Base-by-base conservation (phyloP, 306 rosid species). In the cucumber (Cucumis sativus) region DNA sequence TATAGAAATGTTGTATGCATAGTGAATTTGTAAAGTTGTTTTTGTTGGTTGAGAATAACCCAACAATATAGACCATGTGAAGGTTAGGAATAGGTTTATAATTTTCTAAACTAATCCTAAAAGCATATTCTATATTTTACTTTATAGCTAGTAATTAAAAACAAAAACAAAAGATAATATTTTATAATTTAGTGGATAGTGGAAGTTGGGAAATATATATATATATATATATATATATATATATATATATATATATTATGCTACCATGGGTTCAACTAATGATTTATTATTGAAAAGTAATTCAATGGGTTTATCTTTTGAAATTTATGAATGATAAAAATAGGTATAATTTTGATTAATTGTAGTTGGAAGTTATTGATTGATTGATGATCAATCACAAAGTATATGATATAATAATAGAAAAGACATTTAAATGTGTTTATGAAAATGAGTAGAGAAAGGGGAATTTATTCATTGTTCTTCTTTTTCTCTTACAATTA, bases 241-340 rank as follows among this genome's bases (percentile, higher is more conserved):
- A n/a, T n/a, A n/a, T 33, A 33, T 28, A 28, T 28, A 66, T 16
- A 64, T 14, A 64, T 64, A 57, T 33, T 23, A 33, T 35, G 71
- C 71, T 65, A 65, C 9, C 71, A 65, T 35, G 23, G 71, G 52
- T 66, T 66, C 73, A 39, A 66, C 73, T 66, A 66, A 39, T 66
- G 30, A 66, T 66, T 66, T 66, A 66, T 10, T 10, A 66, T 66
- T 66, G 4, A 69, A 69, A 69, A 40, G 10, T 7, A 41, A 20
- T 69, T 69, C 56, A 69, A 43, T 68, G 49, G 16, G 10, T n/a
- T 23, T n/a, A 68, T 68, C 54, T 37, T 11, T 41, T 68, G 6
- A 9, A 40, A 68, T 39, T 39, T 66, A 66, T 37, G 15, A 37
- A 37, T 39, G 43, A 62, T 7, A 62, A 30, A n/a, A 51, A 51